Evolutionary conservation across 305 asterid species (phyloP).

Genomic region (Fraxinus sp.): DNA sequence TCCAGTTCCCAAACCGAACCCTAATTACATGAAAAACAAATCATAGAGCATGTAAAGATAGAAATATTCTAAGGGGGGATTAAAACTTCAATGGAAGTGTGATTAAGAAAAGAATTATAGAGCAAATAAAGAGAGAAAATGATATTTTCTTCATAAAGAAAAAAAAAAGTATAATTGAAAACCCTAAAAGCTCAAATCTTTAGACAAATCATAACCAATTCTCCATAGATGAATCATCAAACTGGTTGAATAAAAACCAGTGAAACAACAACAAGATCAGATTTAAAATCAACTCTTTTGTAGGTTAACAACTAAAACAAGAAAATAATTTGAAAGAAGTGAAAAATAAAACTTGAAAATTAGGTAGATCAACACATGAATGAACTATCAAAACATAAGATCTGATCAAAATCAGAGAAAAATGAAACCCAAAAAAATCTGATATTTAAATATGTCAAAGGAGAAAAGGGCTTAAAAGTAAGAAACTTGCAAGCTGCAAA

Average conservation of each 20-base stretch:
- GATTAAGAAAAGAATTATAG: background rate
- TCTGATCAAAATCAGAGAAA: background rate
- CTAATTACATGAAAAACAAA: background rate
- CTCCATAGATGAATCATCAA: background rate
- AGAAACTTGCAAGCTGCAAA: no score
- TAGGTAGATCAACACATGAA: background rate
- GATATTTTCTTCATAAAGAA: background rate
- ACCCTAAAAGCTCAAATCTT: constrained; percentile 18
- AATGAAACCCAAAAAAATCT: background rate
- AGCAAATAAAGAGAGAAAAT: background rate
- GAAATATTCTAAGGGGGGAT: background rate
- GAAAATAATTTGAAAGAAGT: background rate
- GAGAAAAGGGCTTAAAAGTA: background rate
- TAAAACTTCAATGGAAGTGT: background rate
- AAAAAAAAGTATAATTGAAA: background rate
- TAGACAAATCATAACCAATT: background rate
- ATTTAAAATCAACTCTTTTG: background rate
- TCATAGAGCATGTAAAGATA: background rate
- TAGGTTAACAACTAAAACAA: background rate
- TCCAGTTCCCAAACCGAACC: background rate
- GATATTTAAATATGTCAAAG: background rate
- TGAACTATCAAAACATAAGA: background rate
- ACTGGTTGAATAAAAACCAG: background rate
- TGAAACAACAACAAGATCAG: background rate
- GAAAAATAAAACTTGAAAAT: background rate